These are phyloP conservation scores for Didymella exigua DNA, from an alignment of 2,329 filamentous ascomycete species.

Conservation along the genomic window DNA sequence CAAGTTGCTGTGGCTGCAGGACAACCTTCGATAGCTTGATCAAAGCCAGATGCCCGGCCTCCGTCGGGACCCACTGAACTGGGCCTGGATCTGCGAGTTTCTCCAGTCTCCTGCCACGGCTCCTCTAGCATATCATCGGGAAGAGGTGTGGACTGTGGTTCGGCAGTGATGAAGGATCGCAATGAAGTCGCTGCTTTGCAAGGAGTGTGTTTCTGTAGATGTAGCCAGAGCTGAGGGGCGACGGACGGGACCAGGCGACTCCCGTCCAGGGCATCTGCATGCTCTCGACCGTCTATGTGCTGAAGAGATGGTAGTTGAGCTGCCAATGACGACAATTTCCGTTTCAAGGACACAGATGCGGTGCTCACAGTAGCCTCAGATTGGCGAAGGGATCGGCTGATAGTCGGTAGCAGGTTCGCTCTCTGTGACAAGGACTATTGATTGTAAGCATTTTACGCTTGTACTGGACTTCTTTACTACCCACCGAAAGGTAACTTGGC, in stretches of 20 bases:
- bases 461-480: not conserved
- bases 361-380: constrained; percentile 4
- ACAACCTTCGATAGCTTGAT: not conserved
- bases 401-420: constrained; percentile 46
- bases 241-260: not conserved
- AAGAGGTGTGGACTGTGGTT: not conserved
- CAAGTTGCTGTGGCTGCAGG: not conserved
- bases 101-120: not conserved
- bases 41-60: not conserved
- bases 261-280: not conserved
- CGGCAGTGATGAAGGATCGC: constrained; percentile 15
- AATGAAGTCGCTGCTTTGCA: constrained; percentile 12
- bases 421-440: constrained; percentile 40
- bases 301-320: not conserved
- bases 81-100: not conserved
- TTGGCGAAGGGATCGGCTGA: constrained; percentile 43
- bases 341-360: constrained; percentile 21
- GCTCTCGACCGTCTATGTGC: not conserved
- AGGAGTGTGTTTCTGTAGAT: constrained; percentile 18
- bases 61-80: not conserved
- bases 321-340: constrained; percentile 21
- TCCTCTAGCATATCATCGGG: constrained; percentile 1
- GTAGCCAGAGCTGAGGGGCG: constrained; percentile 20
- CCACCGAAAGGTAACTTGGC: constrained; percentile 44
- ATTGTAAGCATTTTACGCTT: not conserved